phyloP scores from a whole-genome alignment of 768 basidiomycete species.

The Phylloporus rhodoxanthus region DNA sequence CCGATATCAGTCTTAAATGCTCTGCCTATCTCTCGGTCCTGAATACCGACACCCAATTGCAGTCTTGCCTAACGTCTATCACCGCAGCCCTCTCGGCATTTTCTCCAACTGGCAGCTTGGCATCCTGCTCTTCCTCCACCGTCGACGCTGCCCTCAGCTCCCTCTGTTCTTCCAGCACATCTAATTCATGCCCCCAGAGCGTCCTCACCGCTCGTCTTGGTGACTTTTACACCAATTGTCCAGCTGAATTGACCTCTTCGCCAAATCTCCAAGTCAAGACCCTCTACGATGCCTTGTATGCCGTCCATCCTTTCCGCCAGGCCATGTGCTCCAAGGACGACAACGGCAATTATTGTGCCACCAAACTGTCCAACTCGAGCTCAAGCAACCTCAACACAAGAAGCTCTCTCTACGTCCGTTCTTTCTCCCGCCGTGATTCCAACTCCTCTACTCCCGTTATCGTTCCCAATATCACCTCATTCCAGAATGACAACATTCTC shows the following conservation, averaged over 20 bases:
- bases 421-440: constrained; percentile 22
- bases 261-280: constrained; percentile 46
- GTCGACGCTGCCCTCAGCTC: constrained; percentile 47
- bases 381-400: neutral
- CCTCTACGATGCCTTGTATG: constrained; percentile 79
- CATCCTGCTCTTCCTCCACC: constrained; percentile 35
- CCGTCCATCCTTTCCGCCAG: constrained; percentile 53
- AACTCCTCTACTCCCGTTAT: constrained; percentile 28
- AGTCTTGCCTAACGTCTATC: constrained; percentile 58
- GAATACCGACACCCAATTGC: constrained; percentile 53
- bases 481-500: constrained; percentile 54
- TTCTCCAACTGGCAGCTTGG: constrained; percentile 37
- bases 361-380: constrained; percentile 34
- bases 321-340: constrained; percentile 78
- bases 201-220: constrained; percentile 57
- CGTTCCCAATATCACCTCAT: constrained; percentile 51
- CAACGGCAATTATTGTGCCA: constrained; percentile 62
- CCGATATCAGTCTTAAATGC: constrained; percentile 54
- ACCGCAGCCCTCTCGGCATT: constrained; percentile 55
- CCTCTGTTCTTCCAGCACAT: constrained; percentile 48
- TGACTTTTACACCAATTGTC: constrained; percentile 67
- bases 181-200: constrained; percentile 48
- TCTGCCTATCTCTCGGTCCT: constrained; percentile 52
- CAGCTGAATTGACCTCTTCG: constrained; percentile 56
- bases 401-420: neutral